Percentiles rank a stretch among this genome's conserved stretches.
Conservation (phyloP, 2,329 filamentous ascomycete species). For the Sordariomycetes sp. region DNA sequence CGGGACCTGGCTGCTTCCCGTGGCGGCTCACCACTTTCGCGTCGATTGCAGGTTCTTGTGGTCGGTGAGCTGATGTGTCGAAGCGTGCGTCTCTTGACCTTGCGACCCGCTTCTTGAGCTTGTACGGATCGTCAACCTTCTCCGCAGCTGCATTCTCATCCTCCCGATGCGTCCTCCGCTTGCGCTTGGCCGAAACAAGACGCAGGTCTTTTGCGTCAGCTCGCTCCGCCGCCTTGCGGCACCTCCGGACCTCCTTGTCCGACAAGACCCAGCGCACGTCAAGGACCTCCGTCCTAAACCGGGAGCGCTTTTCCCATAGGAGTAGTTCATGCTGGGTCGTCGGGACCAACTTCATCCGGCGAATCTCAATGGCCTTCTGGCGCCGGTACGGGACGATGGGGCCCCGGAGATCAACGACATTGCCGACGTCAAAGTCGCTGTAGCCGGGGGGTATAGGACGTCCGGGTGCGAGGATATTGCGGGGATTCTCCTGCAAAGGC, state of each 20-base stretch:
- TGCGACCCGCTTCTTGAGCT: slow-evolving; percentile 1
- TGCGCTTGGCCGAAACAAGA: slow-evolving; percentile 7
- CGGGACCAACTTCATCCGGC: slow-evolving; percentile 31
- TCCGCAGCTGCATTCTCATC: slow-evolving; percentile 8
- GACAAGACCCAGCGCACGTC: slow-evolving; percentile 40
- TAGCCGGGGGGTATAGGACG: slow-evolving; percentile 8
- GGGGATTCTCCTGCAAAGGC: not conserved
- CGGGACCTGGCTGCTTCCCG: not conserved
- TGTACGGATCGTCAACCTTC: slow-evolving; percentile 9
- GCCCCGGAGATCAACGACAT: slow-evolving; percentile 44
- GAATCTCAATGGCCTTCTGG: slow-evolving; percentile 36
- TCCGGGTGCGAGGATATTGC: not conserved
- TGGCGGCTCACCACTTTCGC: not conserved
- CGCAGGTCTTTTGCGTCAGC: slow-evolving; percentile 7
- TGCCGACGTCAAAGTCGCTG: slow-evolving; percentile 32
- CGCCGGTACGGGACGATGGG: slow-evolving; percentile 31
- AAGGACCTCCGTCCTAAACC: slow-evolving; percentile 37
- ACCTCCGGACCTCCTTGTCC: slow-evolving; percentile 31
- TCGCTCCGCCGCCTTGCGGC: slow-evolving; percentile 31
- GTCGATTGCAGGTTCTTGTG: not conserved
- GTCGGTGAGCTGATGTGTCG: not conserved
- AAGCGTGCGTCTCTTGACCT: not conserved
- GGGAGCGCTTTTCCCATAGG: slow-evolving; percentile 42
- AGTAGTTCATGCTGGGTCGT: slow-evolving; percentile 42
- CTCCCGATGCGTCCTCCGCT: not conserved